A percentile compares a stretch with the other conserved stretches of the same genome.
Evolutionary conservation across 2,329 filamentous ascomycete species (phyloP).

Genomic region (Cylindrodendrum hubeiense): DNA sequence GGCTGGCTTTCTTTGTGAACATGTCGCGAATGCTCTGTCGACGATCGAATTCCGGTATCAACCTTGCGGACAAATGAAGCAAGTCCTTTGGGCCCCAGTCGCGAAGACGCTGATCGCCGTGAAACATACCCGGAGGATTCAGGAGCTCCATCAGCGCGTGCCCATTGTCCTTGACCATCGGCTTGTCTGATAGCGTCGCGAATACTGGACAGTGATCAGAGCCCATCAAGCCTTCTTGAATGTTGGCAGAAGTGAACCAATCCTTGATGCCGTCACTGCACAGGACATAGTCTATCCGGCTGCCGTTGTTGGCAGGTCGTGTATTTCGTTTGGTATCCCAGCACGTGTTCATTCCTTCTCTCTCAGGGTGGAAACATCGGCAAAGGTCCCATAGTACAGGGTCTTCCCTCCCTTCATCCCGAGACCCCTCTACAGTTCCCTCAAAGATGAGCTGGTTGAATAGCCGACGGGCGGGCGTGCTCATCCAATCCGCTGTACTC

Average conservation of each 20-base stretch:
- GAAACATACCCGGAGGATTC: constrained; percentile 81
- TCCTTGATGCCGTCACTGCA: constrained; percentile 82
- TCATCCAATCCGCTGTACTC: constrained; percentile 79
- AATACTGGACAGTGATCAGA: constrained; percentile 98
- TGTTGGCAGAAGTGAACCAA: constrained; percentile 86
- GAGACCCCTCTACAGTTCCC: constrained; percentile 74
- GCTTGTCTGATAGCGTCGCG: constrained; percentile 75
- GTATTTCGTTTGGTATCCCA: constrained; percentile 97
- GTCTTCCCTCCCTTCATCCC: constrained; percentile 76
- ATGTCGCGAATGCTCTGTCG: constrained; percentile 92
- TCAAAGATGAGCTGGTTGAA: constrained; percentile 88
- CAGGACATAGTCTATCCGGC: constrained; percentile 93
- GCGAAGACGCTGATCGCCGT: constrained; percentile 71
- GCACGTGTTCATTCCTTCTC: constrained; percentile 94
- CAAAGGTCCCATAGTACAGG: constrained; percentile 88
- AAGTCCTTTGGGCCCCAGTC: constrained; percentile 77
- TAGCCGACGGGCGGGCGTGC: constrained; percentile 77
- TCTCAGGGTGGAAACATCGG: constrained; percentile 81
- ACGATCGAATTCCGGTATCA: constrained; percentile 89
- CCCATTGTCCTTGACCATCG: constrained; percentile 63
- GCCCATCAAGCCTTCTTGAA: constrained; percentile 93
- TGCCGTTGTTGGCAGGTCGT: constrained; percentile 94
- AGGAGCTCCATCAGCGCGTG: constrained; percentile 77
- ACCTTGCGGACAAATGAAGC: constrained; percentile 81
- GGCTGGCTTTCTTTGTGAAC: constrained; percentile 69